Evolutionary conservation across 2,329 filamentous ascomycete species (phyloP).

Genomic region (Claviceps digitariae): DNA sequence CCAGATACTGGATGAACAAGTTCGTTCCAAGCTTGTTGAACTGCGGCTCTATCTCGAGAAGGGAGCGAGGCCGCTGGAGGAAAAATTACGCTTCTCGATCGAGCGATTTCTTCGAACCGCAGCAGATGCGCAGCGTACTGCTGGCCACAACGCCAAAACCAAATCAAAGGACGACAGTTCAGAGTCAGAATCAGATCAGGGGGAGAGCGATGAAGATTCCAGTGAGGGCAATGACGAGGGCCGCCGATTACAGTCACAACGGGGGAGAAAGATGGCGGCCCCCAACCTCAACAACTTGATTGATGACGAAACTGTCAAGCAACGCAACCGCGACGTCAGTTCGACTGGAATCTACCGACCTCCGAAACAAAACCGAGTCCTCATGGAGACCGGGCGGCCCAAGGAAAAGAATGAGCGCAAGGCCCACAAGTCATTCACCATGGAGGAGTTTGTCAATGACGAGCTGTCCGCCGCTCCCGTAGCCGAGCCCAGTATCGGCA

Average conservation of each 20-base stretch:
- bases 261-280: constrained; percentile 16
- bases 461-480: constrained; percentile 73
- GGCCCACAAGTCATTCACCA: constrained; percentile 61
- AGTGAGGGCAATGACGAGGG: constrained; percentile 6
- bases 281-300: constrained; percentile 19
- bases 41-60: constrained; percentile 87
- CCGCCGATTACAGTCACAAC: constrained; percentile 1
- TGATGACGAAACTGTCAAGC: constrained; percentile 19
- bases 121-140: constrained; percentile 50
- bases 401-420: constrained; percentile 45
- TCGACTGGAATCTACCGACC: constrained; percentile 71
- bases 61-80: constrained; percentile 80
- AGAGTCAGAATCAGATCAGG: constrained; percentile 15
- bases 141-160: constrained; percentile 15
- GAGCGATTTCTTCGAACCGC: constrained; percentile 86
- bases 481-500: constrained; percentile 82
- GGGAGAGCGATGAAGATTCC: constrained; percentile 19
- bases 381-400: constrained; percentile 61
- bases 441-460: constrained; percentile 82
- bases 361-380: constrained; percentile 73
- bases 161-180: constrained; percentile 11
- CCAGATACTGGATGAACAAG: constrained; percentile 44
- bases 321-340: constrained; percentile 17
- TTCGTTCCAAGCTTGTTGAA: constrained; percentile 79
- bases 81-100: constrained; percentile 85